A percentile compares a stretch with the other conserved stretches of the same genome.
Evolutionary conservation across 306 rosid species (phyloP).

Genomic region (Quercus agrifolia): DNA sequence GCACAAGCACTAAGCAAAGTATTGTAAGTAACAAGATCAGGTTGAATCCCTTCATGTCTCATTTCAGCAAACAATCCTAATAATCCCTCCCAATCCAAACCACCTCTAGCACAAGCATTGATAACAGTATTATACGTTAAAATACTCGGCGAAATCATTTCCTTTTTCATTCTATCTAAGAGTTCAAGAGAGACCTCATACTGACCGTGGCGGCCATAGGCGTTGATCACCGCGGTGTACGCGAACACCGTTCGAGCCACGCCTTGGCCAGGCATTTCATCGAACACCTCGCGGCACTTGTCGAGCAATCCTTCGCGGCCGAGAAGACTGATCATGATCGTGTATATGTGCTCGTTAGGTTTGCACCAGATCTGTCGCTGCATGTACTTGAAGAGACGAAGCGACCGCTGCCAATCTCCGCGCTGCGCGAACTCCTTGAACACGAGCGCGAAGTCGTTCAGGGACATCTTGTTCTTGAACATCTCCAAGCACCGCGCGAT

Average conservation of each 20-base stretch:
- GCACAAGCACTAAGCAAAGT: slow-evolving; percentile 93
- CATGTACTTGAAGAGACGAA: slow-evolving; percentile 86
- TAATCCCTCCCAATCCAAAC: slow-evolving; percentile 92
- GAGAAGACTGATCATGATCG: slow-evolving; percentile 76
- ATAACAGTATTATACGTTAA: slow-evolving; percentile 88
- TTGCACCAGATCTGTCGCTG: slow-evolving; percentile 99
- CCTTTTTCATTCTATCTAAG: slow-evolving; percentile 71
- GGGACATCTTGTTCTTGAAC: slow-evolving; percentile 86
- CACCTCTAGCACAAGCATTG: slow-evolving; percentile 92
- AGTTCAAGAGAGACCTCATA: slow-evolving; percentile 61
- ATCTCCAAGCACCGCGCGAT: slow-evolving; percentile 89
- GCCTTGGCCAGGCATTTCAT: slow-evolving; percentile 86
- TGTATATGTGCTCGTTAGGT: slow-evolving; percentile 86
- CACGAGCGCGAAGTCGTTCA: slow-evolving; percentile 84
- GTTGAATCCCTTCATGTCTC: slow-evolving; percentile 95
- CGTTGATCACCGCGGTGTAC: slow-evolving; percentile 85
- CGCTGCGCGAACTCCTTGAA: slow-evolving; percentile 96
- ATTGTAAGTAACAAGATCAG: slow-evolving; percentile 82
- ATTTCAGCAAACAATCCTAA: slow-evolving; percentile 92
- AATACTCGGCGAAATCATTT: slow-evolving; percentile 69
- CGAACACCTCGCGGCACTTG: slow-evolving; percentile 81
- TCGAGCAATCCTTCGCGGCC: slow-evolving; percentile 88
- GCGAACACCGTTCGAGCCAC: slow-evolving; percentile 73
- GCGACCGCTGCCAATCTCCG: slow-evolving; percentile 91
- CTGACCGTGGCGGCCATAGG: slow-evolving; percentile 92